Percentiles rank a stretch among this genome's conserved stretches.
These are phyloP conservation scores for Citrus hindsii DNA, from an alignment of 345 rosid genomes.

Conservation along the genomic window DNA sequence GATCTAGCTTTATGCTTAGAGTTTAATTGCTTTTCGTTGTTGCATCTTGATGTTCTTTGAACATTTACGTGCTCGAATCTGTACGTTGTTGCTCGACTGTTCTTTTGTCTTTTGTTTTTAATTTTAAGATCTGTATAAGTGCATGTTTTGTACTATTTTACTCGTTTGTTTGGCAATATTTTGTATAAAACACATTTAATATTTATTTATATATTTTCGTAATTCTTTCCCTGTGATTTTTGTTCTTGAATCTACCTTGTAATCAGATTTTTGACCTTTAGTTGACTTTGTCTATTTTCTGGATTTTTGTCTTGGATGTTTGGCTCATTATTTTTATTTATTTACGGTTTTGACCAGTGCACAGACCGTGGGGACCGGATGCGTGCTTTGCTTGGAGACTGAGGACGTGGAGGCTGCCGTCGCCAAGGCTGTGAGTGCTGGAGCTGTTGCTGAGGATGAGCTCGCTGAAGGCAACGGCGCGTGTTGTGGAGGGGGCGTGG, in stretches of 20 bases:
- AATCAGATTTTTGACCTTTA: background rate
- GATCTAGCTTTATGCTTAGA: background rate
- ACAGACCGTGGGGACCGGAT: constrained; percentile 26
- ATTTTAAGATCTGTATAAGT: background rate
- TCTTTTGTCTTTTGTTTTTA: background rate
- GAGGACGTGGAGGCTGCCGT: constrained; percentile 64
- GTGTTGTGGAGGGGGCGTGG: constrained; percentile 50
- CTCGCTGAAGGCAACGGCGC: constrained; percentile 39
- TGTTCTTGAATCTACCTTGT: background rate
- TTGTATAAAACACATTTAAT: no score
- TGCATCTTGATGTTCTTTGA: background rate
- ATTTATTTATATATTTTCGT: background rate
- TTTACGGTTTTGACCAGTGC: constrained; percentile 17
- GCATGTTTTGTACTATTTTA: background rate
- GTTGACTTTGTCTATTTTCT: background rate
- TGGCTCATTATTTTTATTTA: background rate
- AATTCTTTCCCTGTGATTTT: background rate
- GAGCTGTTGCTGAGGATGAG: constrained; percentile 59
- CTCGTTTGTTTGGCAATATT: no score
- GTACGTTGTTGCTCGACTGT: no score
- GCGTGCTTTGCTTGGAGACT: constrained; percentile 53
- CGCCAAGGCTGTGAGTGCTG: constrained; percentile 61
- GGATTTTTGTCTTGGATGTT: background rate
- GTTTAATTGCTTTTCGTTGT: background rate
- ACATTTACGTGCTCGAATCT: background rate